Percentiles rank a stretch among this genome's conserved stretches.
These are phyloP conservation scores for Alternaria novae-zelandiae DNA, from an alignment of 2,329 filamentous ascomycete species.

Conservation along the genomic window DNA sequence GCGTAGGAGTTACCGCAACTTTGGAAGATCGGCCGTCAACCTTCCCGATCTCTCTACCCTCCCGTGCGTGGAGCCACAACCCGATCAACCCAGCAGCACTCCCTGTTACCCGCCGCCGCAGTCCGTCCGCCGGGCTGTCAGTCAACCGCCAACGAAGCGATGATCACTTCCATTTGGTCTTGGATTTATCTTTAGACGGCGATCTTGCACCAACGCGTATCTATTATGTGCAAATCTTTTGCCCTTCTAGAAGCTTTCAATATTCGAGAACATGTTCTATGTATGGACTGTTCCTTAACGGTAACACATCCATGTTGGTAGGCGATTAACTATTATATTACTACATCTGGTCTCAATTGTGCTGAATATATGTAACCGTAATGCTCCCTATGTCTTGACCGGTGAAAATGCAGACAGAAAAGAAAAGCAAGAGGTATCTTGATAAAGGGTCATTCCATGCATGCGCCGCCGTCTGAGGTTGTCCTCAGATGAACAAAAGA, in stretches of 20 bases:
- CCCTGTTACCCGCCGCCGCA: slow-evolving; percentile 1
- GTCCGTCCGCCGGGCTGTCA: not conserved
- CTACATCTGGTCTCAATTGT: not conserved
- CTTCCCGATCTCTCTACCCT: not conserved
- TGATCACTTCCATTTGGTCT: not conserved
- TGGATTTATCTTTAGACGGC: not conserved
- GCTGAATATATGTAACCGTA: not conserved
- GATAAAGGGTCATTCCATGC: slow-evolving; percentile 14
- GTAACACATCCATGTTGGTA: not conserved
- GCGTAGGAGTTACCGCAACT: not conserved
- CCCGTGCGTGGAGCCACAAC: not conserved
- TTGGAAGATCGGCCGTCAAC: not conserved
- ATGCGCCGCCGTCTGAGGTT: slow-evolving; percentile 11
- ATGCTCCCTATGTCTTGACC: slow-evolving; percentile 2
- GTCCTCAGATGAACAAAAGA: not conserved
- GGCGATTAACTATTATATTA: slow-evolving; percentile 9
- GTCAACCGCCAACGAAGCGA: not conserved
- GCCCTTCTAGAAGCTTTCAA: not conserved
- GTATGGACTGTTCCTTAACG: not conserved
- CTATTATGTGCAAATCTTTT: not conserved
- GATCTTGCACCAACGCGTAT: not conserved
- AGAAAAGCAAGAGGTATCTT: slow-evolving; percentile 33
- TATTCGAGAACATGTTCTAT: not conserved
- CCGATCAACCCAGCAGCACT: not conserved
- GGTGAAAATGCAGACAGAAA: slow-evolving; percentile 1